These are phyloP conservation scores for Ogataea haglerorum DNA, from an alignment of 805 yeast species.

Conservation along the genomic window DNA sequence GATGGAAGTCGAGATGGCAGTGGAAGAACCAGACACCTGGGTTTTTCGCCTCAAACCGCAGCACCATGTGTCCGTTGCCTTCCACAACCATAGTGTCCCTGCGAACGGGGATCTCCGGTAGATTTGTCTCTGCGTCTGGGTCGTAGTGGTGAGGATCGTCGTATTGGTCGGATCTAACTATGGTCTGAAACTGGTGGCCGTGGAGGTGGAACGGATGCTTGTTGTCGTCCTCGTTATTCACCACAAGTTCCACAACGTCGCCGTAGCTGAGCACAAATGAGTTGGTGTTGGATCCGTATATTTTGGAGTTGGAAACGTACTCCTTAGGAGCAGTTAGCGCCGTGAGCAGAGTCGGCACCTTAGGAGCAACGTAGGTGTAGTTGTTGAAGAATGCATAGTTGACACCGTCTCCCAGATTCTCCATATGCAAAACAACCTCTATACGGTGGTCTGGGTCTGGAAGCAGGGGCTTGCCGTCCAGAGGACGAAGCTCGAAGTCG, in stretches of 20 bases:
- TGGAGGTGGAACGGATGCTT: slow-evolving; percentile 96
- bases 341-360: slow-evolving; percentile 66
- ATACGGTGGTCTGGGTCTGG: slow-evolving; percentile 62
- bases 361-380: slow-evolving; percentile 60
- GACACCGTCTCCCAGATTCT: slow-evolving; percentile 67
- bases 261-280: slow-evolving; percentile 55
- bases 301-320: slow-evolving; percentile 48
- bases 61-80: slow-evolving; percentile 63
- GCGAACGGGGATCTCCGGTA: slow-evolving; percentile 56
- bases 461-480: slow-evolving; percentile 37
- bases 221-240: slow-evolving; percentile 83
- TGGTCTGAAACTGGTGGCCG: slow-evolving; percentile 82
- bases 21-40: slow-evolving; percentile 97
- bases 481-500: slow-evolving; percentile 46
- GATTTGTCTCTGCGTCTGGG: slow-evolving; percentile 40
- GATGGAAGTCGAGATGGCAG: slow-evolving; percentile 86
- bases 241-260: slow-evolving; percentile 69
- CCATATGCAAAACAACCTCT: slow-evolving; percentile 59
- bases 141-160: slow-evolving; percentile 56
- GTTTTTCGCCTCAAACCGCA: slow-evolving; percentile 75
- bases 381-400: slow-evolving; percentile 76
- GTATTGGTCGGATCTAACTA: slow-evolving; percentile 59
- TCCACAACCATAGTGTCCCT: slow-evolving; percentile 73
- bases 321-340: slow-evolving; percentile 57
- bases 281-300: slow-evolving; percentile 73